Base-by-base conservation (phyloP, 2,329 filamentous ascomycete genomes). In the Diaporthe capsici region DNA sequence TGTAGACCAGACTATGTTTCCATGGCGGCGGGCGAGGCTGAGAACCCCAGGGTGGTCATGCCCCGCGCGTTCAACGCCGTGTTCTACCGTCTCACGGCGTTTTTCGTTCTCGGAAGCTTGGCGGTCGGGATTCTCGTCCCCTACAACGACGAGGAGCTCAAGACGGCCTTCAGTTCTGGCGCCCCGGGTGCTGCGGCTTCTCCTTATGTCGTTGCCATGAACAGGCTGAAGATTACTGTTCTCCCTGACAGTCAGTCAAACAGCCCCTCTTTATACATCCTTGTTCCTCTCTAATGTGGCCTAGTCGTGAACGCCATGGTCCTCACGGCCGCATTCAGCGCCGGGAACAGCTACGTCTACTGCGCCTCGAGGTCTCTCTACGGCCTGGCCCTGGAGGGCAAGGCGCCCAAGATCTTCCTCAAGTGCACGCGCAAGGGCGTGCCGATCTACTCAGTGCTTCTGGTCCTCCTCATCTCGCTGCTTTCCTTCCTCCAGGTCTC, bases 61-160 rank as follows among this genome's bases (percentile, higher is more conserved):
- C 93, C 93, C 0, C 89, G 88, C 75, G 93, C 93, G 1, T 94
- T 90, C 84, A 94, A 94, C 78, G 91, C 91, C 61, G 92, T 94
- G 47, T 94, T 95, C 83, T 94, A 93, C 82, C 92, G 94, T 67
- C 86, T 95, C 44, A 92, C 92, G 0, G 84, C 88, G 1, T 94
- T 95, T 84, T 95, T 94, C 83, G 88, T 94, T n/a, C 86, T 95
- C 75, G 89, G 91, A 74, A 90, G 89, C 9, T 85, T 94, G 5
- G 87, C 86, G n/a, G 88, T 92, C 15, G 90, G 90, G 6, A 90
- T 92, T 71, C 78, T 92, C 67, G 87, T 93, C 71, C 86, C 92
- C 4, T 89, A 90, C 81, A 87, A 92, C 72, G 90, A 92, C 78
- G 78, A 85, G 1, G 88, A 88, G 55, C 83, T 93, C 78, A 84